A percentile compares a stretch with the other conserved stretches of the same genome.
Conservation (phyloP, 371 early-diverging fungal species). For the Syncephalastrum monosporum region DNA sequence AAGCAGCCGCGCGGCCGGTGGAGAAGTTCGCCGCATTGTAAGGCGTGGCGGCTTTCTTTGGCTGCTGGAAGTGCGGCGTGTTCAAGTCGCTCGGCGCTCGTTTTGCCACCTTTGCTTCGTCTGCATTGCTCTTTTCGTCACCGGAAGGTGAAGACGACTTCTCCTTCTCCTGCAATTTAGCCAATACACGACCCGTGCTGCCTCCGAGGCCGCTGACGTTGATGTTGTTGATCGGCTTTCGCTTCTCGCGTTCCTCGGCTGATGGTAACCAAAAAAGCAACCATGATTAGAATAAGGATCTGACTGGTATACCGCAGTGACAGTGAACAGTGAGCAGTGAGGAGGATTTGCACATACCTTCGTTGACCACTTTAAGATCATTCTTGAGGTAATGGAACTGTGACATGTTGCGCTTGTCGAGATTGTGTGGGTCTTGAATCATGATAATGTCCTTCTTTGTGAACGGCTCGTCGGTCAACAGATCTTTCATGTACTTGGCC, state of each 20-base stretch:
- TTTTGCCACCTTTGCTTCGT: conserved; percentile 17
- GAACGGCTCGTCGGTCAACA: conserved; percentile 87
- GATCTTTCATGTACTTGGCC: conserved; percentile 82
- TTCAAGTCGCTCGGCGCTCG: conserved; percentile 12
- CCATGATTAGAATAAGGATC: neutral
- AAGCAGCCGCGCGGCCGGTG: conserved; percentile 76
- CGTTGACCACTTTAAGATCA: conserved; percentile 56
- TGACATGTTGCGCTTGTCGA: conserved; percentile 67
- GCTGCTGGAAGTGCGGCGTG: conserved; percentile 35
- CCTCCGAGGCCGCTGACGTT: conserved; percentile 61
- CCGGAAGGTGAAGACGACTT: no score
- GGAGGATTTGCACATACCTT: conserved; percentile 19
- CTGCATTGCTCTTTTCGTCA: conserved; percentile 23
- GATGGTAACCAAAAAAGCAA: neutral
- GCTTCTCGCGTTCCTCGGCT: conserved; percentile 49
- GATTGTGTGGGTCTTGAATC: conserved; percentile 86
- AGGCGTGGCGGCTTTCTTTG: conserved; percentile 47
- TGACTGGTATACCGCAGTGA: no score
- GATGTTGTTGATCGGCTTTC: conserved; percentile 59
- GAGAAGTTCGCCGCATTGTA: conserved; percentile 85
- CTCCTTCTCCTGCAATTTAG: conserved; percentile 46
- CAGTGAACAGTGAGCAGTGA: no score
- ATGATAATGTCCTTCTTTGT: conserved; percentile 85
- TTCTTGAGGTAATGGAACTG: conserved; percentile 76
- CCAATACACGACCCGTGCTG: conserved; percentile 59